Evolutionary conservation across 2,329 filamentous ascomycete species (phyloP), one percentile per base, ranked within the genome.

Genomic region (Hypoxylon sp.): DNA sequence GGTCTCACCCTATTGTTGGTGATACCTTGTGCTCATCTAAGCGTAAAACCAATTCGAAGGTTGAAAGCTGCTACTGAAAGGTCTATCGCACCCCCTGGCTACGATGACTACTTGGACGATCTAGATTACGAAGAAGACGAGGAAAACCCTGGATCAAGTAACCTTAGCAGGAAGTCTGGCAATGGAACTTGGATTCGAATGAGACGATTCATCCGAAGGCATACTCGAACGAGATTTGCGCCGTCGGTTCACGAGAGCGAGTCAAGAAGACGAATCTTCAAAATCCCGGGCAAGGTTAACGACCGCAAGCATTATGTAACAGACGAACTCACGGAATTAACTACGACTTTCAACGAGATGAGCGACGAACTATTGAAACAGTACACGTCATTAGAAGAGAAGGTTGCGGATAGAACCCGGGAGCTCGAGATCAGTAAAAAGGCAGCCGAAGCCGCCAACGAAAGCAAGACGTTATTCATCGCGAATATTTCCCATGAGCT

Each of bases 391-490:
- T 76, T 97, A 1, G 92, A 97, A 68, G 86, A 93, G 48, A 87
- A 93, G 62, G 92, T 97, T 1, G 83, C 83, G 5, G 86, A 92
- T 68, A 81, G 92, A 46, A 97, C 92, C 0, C 83, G 83, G 25
- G 89, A 97, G 70, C 77, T 97, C 0, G 91, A 96, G 66, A 83
- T 90, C 55, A 95, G 88, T 74, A 96, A 96, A 69, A 90, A 91
- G 73, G 90, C 91, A 1, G 92, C 92, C 1, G 92, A 96, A 70
- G 89, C 90, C n/a, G 92, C 92, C 3, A 97, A 96, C 63, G 90
- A 96, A 72, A 95, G 90, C 78, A 99, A 99, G 74, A 97, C 94
- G 0, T 78, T 97, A 6, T 97, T 97, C 74, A 95, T 99, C 57
- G 94, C 94, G 12, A 97, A 97, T 64, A 96, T 97, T 40, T 88